These are phyloP conservation scores for Schizochytrium sp. DNA, from an alignment of 108 stramenopile genomes.

Conservation along the genomic window DNA sequence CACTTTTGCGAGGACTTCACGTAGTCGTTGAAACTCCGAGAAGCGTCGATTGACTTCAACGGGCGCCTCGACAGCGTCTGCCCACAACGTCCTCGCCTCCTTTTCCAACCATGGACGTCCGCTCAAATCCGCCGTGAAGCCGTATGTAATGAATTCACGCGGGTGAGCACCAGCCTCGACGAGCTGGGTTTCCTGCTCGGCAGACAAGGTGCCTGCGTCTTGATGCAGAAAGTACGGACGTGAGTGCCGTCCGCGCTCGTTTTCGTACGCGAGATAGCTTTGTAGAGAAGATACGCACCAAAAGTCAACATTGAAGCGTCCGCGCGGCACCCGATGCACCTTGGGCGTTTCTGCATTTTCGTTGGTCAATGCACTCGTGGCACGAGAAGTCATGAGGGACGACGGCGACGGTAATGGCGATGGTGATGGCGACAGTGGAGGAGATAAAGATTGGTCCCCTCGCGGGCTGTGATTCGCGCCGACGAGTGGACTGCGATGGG, in stretches of 20 bases:
- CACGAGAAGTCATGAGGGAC: background rate
- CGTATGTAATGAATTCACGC: background rate
- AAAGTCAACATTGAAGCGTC: background rate
- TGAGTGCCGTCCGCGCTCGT: background rate
- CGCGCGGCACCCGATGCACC: background rate
- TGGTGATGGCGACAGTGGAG: background rate
- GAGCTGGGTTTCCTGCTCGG: background rate
- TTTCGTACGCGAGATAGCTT: background rate
- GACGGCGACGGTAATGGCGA: background rate
- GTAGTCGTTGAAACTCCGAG: background rate
- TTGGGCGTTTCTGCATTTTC: background rate
- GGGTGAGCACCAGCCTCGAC: background rate
- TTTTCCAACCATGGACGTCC: background rate
- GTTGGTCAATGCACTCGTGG: background rate
- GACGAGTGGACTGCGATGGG: too few relatives aligned
- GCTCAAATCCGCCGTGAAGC: background rate
- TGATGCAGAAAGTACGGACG: background rate
- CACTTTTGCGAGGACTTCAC: background rate
- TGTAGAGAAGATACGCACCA: background rate
- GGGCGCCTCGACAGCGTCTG: background rate
- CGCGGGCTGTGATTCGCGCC: too few relatives aligned
- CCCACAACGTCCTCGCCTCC: background rate
- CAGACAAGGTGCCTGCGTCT: background rate
- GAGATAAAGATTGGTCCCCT: background rate
- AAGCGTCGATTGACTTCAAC: background rate